Base-by-base conservation (phyloP, 1,139 yeast genomes). In the Barnettozyma hawaiiensis region DNA sequence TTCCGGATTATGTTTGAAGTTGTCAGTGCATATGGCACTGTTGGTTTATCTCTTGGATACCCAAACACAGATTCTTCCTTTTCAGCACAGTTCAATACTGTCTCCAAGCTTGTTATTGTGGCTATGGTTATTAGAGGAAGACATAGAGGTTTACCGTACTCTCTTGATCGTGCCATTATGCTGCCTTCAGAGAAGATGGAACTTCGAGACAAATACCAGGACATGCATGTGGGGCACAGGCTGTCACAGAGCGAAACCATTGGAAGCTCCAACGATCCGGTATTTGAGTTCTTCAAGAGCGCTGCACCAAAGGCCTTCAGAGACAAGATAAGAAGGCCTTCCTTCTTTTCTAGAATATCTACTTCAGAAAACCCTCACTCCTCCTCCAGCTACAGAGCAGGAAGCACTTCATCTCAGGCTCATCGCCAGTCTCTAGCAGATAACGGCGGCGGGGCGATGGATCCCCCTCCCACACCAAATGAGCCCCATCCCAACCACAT, bases 11-110 rank as follows among this genome's bases (percentile, higher is more conserved):
- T 92, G 56, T 92, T 92, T 64, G 99, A 92, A 60, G 79, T 89
- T 47, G 85, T 87, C 5, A 84, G 95, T 55, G 98, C 98, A 0
- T 94, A 92, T 62, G 97, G 97, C 61, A 90, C 96, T 0, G 97
- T 90, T 37, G 98, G 98, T 0, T 64, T 90, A 50, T 84, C 95
- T 3, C 65, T 89, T 46, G 98, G 98, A 0, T 89, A 78, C 52
- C 85, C 95, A 0, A 68, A 66, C 37, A 67, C 75, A 7, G 67
- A 75, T 49, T 71, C 87, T 5, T 85, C 97, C 2, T 75, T 92
- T 40, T 73, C 84, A 14, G 89, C 78, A 0, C 75, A 83, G 58
- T 86, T 92, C 56, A 73, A 76, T 23, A 73, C 75, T 0, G 57
- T 92, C 10, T 84, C 96, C 2, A 94, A 94, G 58, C 69, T 92